Conservation (phyloP, 805 yeast species). For the Ogataea philodendri region DNA sequence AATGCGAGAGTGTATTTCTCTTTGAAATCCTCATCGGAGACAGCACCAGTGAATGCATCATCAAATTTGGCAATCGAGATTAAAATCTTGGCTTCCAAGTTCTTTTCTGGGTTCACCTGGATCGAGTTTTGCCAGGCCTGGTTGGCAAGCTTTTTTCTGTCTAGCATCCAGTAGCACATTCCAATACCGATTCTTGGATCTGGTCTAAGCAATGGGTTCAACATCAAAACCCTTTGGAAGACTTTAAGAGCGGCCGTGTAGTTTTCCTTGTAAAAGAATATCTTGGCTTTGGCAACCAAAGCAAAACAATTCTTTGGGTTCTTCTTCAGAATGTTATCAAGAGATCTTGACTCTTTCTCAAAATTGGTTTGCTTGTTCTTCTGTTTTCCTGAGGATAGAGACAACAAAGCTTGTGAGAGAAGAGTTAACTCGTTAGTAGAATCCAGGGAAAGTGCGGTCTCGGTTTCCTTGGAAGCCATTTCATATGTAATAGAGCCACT, state of each 20-base stretch:
- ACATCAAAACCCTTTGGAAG: conserved; percentile 77
- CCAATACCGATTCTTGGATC: conserved; percentile 96
- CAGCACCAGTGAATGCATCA: conserved; percentile 52
- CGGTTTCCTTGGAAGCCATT: conserved; percentile 33
- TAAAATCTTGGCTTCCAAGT: conserved; percentile 60
- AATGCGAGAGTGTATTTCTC: conserved; percentile 59
- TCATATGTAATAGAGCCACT: conserved; percentile 25
- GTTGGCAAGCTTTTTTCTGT: conserved; percentile 72
- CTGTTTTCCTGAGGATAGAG: conserved; percentile 64
- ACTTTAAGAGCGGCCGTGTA: conserved; percentile 71
- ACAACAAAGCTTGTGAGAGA: conserved; percentile 65
- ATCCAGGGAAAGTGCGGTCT: conserved; percentile 47
- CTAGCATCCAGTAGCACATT: conserved; percentile 85
- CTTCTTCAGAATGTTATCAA: conserved; percentile 56
- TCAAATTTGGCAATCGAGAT: conserved; percentile 69
- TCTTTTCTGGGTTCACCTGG: conserved; percentile 56
- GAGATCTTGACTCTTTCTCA: conserved; percentile 68
- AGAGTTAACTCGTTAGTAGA: conserved; percentile 47
- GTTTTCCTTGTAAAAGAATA: conserved; percentile 68
- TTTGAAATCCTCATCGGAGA: conserved; percentile 61
- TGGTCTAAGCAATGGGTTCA: conserved; percentile 77
- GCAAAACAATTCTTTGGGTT: conserved; percentile 71
- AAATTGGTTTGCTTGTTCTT: conserved; percentile 55
- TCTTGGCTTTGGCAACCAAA: conserved; percentile 78
- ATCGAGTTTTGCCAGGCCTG: conserved; percentile 80